phyloP scores from a whole-genome alignment of 2,329 filamentous ascomycete species.

The Diaporthe vexans region DNA sequence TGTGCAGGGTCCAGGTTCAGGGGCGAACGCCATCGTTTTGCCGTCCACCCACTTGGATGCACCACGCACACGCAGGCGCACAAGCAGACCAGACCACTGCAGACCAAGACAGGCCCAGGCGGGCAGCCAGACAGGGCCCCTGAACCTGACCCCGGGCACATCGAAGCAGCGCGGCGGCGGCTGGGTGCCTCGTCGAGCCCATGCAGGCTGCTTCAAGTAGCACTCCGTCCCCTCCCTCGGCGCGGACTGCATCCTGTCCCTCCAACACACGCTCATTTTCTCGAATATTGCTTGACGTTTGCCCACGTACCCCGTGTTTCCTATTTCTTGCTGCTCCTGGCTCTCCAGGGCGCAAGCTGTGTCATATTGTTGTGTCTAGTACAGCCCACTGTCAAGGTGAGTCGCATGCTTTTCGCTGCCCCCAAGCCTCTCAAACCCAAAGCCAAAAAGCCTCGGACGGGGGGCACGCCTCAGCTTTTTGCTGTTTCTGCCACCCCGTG shows the following conservation, averaged over 20 bases:
- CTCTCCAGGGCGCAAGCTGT: slow-evolving; percentile 62
- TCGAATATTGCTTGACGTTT: slow-evolving; percentile 34
- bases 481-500: slow-evolving; percentile 16
- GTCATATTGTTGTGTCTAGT: slow-evolving; percentile 54
- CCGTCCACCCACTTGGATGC: slow-evolving; percentile 28
- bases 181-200: slow-evolving; percentile 36
- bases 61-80: neutral
- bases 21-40: slow-evolving; percentile 32
- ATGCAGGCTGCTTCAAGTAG: slow-evolving; percentile 36
- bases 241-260: slow-evolving; percentile 26
- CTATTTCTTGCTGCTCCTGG: slow-evolving; percentile 59
- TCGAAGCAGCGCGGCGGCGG: slow-evolving; percentile 25
- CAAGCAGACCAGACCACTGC: slow-evolving; percentile 31
- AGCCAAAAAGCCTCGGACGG: slow-evolving; percentile 34
- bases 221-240: slow-evolving; percentile 34
- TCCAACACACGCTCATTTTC: slow-evolving; percentile 56
- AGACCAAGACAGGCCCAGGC: slow-evolving; percentile 32
- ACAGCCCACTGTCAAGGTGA: slow-evolving; percentile 52
- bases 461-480: slow-evolving; percentile 16
- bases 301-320: slow-evolving; percentile 37
- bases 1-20: slow-evolving; percentile 39
- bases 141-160: slow-evolving; percentile 27
- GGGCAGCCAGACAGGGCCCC: slow-evolving; percentile 31
- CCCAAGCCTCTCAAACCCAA: slow-evolving; percentile 23
- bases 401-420: slow-evolving; percentile 41